Conservation (phyloP, 306 rosid genomes). For the Quercus robur region DNA sequence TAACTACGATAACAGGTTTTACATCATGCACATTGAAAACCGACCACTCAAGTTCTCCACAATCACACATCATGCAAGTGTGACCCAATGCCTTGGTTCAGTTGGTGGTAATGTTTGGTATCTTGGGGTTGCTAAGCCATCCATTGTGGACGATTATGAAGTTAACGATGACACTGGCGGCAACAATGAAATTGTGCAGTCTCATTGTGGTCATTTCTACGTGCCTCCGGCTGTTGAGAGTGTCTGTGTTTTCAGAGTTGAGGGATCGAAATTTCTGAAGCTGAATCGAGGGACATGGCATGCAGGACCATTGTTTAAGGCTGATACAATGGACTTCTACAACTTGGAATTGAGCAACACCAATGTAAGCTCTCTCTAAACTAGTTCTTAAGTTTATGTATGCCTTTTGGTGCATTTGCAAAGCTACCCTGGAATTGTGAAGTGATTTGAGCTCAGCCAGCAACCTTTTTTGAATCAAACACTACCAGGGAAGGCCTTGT, state of each 20-base stretch:
- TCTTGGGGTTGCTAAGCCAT: constrained; percentile 81
- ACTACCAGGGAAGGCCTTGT: not conserved
- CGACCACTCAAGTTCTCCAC: constrained; percentile 47
- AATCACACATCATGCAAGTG: constrained; percentile 81
- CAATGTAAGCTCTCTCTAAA: constrained; percentile 43
- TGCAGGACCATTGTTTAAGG: constrained; percentile 82
- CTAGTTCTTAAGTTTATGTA: not conserved
- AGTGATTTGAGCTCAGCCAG: not conserved
- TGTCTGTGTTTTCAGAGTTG: constrained; percentile 57
- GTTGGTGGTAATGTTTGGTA: constrained; percentile 76
- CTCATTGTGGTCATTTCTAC: constrained; percentile 51
- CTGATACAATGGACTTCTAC: constrained; percentile 55
- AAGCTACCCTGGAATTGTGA: not conserved
- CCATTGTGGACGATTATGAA: constrained; percentile 45
- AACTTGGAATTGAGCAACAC: constrained; percentile 70
- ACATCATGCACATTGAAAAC: constrained; percentile 63
- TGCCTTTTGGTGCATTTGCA: constrained; percentile 14
- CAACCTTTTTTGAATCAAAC: not conserved
- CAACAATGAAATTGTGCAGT: constrained; percentile 27
- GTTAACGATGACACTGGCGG: constrained; percentile 15
- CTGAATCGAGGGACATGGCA: constrained; percentile 90
- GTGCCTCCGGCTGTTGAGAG: constrained; percentile 63
- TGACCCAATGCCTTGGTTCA: constrained; percentile 91
- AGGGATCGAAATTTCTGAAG: constrained; percentile 77
- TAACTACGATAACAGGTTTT: constrained; percentile 38